Conservation (phyloP, 2,329 filamentous ascomycete genomes). For the Alternaria gansuensis region DNA sequence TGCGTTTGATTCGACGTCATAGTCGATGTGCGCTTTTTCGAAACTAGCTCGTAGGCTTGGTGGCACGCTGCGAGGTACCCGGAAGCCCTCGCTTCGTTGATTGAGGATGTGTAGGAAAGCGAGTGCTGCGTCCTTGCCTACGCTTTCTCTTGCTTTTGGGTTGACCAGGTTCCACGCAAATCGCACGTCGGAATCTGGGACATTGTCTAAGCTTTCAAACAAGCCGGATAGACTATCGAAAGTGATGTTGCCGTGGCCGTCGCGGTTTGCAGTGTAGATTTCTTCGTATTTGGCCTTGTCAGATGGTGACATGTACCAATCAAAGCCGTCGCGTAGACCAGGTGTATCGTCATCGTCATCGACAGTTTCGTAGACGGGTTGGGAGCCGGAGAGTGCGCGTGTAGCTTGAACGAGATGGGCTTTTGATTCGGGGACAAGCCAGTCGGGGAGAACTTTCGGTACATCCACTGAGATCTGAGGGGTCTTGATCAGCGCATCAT, state of each 20-base stretch:
- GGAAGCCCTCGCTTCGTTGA: slow-evolving; percentile 91
- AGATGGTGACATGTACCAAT: slow-evolving; percentile 97
- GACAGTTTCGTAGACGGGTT: slow-evolving; percentile 83
- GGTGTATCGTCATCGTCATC: slow-evolving; percentile 80
- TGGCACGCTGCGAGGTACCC: slow-evolving; percentile 90
- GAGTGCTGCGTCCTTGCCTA: slow-evolving; percentile 93
- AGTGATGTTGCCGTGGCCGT: slow-evolving; percentile 78
- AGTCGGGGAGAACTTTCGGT: slow-evolving; percentile 86
- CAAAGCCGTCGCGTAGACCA: slow-evolving; percentile 93
- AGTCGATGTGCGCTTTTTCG: slow-evolving; percentile 96
- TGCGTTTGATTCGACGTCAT: slow-evolving; percentile 81
- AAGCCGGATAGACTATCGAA: slow-evolving; percentile 82
- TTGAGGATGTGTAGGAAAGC: slow-evolving; percentile 97
- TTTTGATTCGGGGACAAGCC: slow-evolving; percentile 89
- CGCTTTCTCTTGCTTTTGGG: slow-evolving; percentile 79
- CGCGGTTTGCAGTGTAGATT: slow-evolving; percentile 92
- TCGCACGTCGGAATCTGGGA: slow-evolving; percentile 79
- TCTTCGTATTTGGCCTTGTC: slow-evolving; percentile 96
- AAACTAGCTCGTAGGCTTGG: slow-evolving; percentile 91
- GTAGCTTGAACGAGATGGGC: slow-evolving; percentile 54
- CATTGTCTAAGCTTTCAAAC: slow-evolving; percentile 74
- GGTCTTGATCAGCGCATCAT: slow-evolving; percentile 3
- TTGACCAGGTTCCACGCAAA: slow-evolving; percentile 98
- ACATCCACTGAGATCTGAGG: slow-evolving; percentile 80
- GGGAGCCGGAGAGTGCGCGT: slow-evolving; percentile 72